Percentiles rank a stretch among this genome's conserved stretches.
Conservation (phyloP, 1,139 yeast genomes). For the Taiozyma onychis region DNA sequence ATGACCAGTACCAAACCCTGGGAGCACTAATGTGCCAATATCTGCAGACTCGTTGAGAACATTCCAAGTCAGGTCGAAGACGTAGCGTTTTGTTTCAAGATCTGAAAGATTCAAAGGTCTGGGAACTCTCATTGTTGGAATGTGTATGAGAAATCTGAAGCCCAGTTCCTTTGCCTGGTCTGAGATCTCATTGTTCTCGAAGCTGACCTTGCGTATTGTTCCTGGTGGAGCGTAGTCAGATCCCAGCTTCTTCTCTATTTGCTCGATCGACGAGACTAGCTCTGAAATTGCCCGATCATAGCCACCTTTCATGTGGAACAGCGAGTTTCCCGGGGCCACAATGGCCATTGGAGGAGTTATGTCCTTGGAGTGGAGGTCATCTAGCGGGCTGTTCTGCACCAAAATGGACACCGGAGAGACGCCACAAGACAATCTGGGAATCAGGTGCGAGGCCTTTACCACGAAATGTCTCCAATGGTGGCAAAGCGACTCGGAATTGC, state of each 20-base stretch:
- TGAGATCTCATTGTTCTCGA: neutral
- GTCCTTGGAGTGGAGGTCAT: neutral
- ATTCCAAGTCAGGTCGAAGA: slow-evolving; percentile 4
- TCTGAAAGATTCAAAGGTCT: neutral
- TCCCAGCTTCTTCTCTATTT: neutral
- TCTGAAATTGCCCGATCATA: neutral
- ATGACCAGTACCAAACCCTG: slow-evolving; percentile 4
- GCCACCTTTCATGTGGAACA: neutral
- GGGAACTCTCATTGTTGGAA: slow-evolving; percentile 5
- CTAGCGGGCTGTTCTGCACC: neutral
- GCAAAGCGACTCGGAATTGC: neutral
- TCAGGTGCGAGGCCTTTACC: neutral
- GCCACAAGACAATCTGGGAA: neutral
- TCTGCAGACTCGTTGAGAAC: neutral
- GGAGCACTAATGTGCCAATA: neutral
- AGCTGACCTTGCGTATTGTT: neutral
- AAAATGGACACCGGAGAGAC: neutral
- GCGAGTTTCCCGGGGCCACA: neutral
- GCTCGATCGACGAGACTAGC: neutral
- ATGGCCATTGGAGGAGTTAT: neutral
- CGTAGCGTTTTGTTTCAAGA: neutral
- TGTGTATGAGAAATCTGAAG: neutral
- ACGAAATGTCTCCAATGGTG: neutral
- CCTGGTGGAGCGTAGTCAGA: neutral
- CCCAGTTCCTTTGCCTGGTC: neutral